phyloP scores from a whole-genome alignment of 2,329 filamentous ascomycete genomes.

The Xylariaceae sp. region DNA sequence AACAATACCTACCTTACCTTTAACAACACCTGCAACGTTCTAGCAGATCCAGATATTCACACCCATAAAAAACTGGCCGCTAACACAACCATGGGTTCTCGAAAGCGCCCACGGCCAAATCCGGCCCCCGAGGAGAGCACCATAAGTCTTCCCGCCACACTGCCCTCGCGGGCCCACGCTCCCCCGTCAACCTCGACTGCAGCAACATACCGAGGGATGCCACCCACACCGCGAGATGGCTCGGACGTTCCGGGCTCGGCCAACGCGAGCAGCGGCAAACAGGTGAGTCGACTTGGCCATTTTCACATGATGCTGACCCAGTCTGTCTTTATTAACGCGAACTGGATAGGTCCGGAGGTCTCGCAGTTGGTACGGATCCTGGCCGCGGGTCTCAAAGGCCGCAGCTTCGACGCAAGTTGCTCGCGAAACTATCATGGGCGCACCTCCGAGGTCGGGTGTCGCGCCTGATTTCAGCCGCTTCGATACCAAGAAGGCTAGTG shows the following conservation, averaged over 20 bases:
- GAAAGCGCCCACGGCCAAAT: conserved; percentile 34
- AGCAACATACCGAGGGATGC: conserved; percentile 12
- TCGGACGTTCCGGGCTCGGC: conserved; percentile 11
- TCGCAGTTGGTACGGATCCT: conserved; percentile 57
- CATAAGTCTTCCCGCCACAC: conserved; percentile 11
- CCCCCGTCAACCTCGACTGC: conserved; percentile 17
- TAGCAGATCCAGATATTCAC: background rate
- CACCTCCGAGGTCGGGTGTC: conserved; percentile 39
- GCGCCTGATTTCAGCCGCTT: conserved; percentile 44
- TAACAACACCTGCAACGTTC: too few species aligned
- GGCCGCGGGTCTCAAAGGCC: conserved; percentile 49
- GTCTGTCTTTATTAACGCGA: conserved; percentile 9
- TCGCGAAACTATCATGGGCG: conserved; percentile 53
- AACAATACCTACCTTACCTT: too few species aligned
- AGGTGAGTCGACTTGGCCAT: conserved; percentile 8
- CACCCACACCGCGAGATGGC: conserved; percentile 12
- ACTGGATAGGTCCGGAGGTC: conserved; percentile 39
- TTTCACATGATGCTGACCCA: background rate
- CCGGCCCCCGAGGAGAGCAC: conserved; percentile 20
- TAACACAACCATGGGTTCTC: conserved; percentile 28
- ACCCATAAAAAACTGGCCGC: conserved; percentile 1
- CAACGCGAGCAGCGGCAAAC: conserved; percentile 10
- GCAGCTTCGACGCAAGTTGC: conserved; percentile 52
- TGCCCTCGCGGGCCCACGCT: conserved; percentile 11
- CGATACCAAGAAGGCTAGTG: conserved; percentile 32